A percentile compares a stretch with the other conserved stretches of the same genome.
Conservation (phyloP, 441 rosid genomes). For the Pelargonium australe region DNA sequence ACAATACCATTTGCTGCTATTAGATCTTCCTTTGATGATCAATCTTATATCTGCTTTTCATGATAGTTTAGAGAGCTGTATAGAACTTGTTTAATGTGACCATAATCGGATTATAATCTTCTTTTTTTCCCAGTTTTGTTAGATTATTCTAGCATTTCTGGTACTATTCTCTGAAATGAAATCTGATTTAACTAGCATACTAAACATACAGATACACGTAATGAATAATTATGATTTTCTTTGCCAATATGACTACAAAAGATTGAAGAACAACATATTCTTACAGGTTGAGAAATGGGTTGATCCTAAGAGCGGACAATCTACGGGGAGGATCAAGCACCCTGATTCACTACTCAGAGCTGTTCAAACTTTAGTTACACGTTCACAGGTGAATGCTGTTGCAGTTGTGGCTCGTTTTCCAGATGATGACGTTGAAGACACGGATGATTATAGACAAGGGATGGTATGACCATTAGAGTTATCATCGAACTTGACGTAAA, state of each 20-base stretch:
- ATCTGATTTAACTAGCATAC: not conserved
- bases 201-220: not conserved
- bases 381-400: conserved; percentile 46
- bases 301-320: conserved; percentile 46
- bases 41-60: not conserved
- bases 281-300: conserved; percentile 56
- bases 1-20: too few relatives aligned
- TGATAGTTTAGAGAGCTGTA: not conserved
- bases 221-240: not conserved
- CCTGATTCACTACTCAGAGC: conserved; percentile 45
- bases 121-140: not conserved
- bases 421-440: conserved; percentile 46
- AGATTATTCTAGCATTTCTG: not conserved
- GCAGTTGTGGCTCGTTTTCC: conserved; percentile 58
- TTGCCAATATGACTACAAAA: not conserved
- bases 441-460: conserved; percentile 49
- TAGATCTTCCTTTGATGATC: too few relatives aligned
- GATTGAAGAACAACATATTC: conserved; percentile 8
- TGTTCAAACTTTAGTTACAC: conserved; percentile 36
- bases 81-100: not conserved
- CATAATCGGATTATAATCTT: not conserved
- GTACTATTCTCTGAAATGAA: not conserved
- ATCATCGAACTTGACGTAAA: not conserved
- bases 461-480: conserved; percentile 27
- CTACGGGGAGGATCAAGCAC: conserved; percentile 55